phyloP scores from a whole-genome alignment of 768 basidiomycete genomes.

The Suillus subluteus region DNA sequence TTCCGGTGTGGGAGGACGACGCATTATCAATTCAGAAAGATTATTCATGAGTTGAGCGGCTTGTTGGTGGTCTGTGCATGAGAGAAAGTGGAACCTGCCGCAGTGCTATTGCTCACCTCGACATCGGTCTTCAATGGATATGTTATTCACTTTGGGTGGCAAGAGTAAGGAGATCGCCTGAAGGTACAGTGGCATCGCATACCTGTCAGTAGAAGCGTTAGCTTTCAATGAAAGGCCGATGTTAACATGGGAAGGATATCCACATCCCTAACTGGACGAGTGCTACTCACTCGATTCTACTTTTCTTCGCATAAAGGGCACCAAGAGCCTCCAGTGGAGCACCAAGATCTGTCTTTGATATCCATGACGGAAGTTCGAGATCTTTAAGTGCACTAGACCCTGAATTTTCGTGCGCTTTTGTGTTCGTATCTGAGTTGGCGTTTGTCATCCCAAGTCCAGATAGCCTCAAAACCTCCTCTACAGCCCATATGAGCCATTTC shows the following conservation, averaged over 20 bases:
- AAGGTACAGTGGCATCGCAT: conserved; percentile 66
- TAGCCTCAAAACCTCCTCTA: conserved; percentile 45
- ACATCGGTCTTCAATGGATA: conserved; percentile 54
- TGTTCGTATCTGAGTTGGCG: neutral
- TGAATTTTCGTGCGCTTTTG: neutral
- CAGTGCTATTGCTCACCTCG: conserved; percentile 46
- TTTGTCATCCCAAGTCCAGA: conserved; percentile 18
- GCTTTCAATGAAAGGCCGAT: neutral
- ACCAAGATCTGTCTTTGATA: conserved; percentile 58
- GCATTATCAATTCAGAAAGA: conserved; percentile 46
- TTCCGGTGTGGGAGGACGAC: conserved; percentile 39
- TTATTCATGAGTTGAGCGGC: conserved; percentile 55
- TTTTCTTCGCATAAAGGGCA: conserved; percentile 57
- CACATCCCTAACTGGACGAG: neutral
- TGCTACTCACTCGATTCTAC: conserved; percentile 45
- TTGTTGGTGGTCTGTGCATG: conserved; percentile 17
- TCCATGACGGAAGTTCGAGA: conserved; percentile 64
- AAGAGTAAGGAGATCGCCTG: conserved; percentile 66
- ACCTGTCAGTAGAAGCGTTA: conserved; percentile 39
- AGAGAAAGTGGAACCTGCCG: neutral
- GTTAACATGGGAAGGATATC: neutral
- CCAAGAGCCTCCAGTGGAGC: conserved; percentile 73
- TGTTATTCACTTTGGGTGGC: conserved; percentile 38
- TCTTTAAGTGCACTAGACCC: conserved; percentile 45
- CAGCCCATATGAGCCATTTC: conserved; percentile 46